Evolutionary conservation across 345 rosid genomes (phyloP), one percentile per base, ranked within the genome.

Genomic region (Crucihimalaya himalaica): DNA sequence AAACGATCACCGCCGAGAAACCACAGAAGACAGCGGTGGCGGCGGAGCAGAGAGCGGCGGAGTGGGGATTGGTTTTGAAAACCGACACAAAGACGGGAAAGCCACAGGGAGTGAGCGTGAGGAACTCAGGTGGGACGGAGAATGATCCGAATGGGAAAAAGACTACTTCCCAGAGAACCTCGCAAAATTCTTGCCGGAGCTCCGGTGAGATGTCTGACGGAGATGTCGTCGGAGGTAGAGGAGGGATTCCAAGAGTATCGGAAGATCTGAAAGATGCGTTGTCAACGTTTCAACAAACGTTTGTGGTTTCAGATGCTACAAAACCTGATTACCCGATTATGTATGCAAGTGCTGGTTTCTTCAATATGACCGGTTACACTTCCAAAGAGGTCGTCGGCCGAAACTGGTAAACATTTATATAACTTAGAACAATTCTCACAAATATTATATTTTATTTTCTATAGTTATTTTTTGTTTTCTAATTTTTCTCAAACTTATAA

Each of bases 281-380:
- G 48, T 94, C 96, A 0, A 75, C 97, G 15, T 94, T 94, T 75
- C 96, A 94, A 68, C 98, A 94, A 74, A 94, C 98, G 35, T 94
- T 94, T 63, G 93, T 94, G 35, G 98, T 94, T 42, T 86, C 98
- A 52, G 98, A 94, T 82, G 97, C 96, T 42, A 91, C 96, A 51
- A 89, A 89, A 84, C 90, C 96, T 8, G 97, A 91, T 68, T 82
- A 65, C 74, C 98, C 98, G 63, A 91, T 89, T 51, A 16, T 94
- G 87, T 94, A 91, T 72, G 98, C 98, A 12, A 94, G 98, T 82
- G 98, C 95, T 45, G 98, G 98, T 21, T 94, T 94, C 82, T 94
- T 94, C 78, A 94, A 83, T 55, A 94, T 94, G 98, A 94, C 98
- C 0, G 98, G 98, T 5, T 94, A 89, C 82, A 87, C 96, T 35